Evolutionary conservation across 2,329 filamentous ascomycete genomes (phyloP).

Genomic region (Apiospora phragmitis): DNA sequence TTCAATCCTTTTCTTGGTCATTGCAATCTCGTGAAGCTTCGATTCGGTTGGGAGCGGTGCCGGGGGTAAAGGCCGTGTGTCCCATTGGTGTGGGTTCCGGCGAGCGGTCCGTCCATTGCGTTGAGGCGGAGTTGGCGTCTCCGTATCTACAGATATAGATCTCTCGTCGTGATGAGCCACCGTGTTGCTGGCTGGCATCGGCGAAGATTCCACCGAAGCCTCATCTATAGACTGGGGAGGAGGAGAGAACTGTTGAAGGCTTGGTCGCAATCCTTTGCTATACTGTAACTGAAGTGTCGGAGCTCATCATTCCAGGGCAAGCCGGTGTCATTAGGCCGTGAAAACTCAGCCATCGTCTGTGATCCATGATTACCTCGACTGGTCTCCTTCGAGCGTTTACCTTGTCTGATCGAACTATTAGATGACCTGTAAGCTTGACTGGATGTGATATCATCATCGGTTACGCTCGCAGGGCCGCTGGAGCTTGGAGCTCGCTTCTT

Average conservation of each 20-base stretch:
- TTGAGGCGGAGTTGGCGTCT: conserved; percentile 18
- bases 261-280: conserved; percentile 88
- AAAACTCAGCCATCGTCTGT: conserved; percentile 27
- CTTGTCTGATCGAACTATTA: conserved; percentile 22
- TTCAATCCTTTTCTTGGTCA: conserved; percentile 22
- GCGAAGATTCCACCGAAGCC: neutral
- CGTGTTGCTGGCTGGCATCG: neutral
- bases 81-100: conserved; percentile 35
- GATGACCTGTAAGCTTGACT: conserved; percentile 25
- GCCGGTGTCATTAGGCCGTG: conserved; percentile 18
- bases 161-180: neutral
- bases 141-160: conserved; percentile 11
- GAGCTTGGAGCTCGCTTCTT: conserved; percentile 17
- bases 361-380: conserved; percentile 18
- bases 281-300: conserved; percentile 78
- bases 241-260: conserved; percentile 75
- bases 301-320: conserved; percentile 68
- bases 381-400: conserved; percentile 13
- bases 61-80: conserved; percentile 52
- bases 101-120: conserved; percentile 12
- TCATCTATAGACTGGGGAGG: conserved; percentile 15
- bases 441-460: conserved; percentile 28
- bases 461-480: conserved; percentile 27
- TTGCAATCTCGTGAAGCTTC: conserved; percentile 24
- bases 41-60: conserved; percentile 39